Conservation (phyloP, 768 basidiomycete genomes). For the Russula virescens region DNA sequence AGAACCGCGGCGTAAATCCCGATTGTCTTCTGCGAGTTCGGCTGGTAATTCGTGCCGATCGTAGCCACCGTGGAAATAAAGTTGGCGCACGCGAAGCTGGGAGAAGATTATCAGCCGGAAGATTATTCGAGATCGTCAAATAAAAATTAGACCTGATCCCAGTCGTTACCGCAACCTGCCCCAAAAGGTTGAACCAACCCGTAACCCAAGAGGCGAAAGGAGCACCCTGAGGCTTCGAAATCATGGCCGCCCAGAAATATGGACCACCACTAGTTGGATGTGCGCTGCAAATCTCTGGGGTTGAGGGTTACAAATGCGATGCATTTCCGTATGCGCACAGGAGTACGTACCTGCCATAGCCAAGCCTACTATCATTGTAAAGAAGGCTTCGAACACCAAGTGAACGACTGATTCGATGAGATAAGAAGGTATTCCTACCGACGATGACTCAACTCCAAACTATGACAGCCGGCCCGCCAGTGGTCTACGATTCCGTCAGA, state of each 20-base stretch:
- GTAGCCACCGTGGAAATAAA: conserved; percentile 63
- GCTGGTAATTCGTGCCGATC: conserved; percentile 52
- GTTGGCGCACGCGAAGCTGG: conserved; percentile 58
- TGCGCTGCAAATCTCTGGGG: conserved; percentile 45
- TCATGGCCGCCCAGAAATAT: conserved; percentile 79
- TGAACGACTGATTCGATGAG: conserved; percentile 1
- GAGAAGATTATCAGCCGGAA: background rate
- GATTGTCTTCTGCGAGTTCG: conserved; percentile 53
- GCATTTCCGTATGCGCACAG: background rate
- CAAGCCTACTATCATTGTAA: conserved; percentile 66
- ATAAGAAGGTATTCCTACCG: conserved; percentile 34
- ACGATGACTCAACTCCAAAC: conserved; percentile 70
- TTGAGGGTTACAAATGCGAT: background rate
- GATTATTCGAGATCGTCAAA: background rate
- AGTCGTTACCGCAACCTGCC: conserved; percentile 73
- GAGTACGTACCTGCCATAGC: conserved; percentile 59
- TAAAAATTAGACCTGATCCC: conserved; percentile 54
- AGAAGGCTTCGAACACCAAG: conserved; percentile 39
- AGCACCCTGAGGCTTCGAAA: conserved; percentile 51
- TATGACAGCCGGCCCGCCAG: conserved; percentile 73
- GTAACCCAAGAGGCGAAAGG: conserved; percentile 70
- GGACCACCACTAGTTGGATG: conserved; percentile 71
- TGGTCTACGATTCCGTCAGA: conserved; percentile 41
- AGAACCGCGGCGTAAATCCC: conserved; percentile 68
- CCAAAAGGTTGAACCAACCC: conserved; percentile 70